Percentiles rank a stretch among this genome's conserved stretches.
Conservation (phyloP, 768 basidiomycete genomes). For the Hygrophorus pudorinus region DNA sequence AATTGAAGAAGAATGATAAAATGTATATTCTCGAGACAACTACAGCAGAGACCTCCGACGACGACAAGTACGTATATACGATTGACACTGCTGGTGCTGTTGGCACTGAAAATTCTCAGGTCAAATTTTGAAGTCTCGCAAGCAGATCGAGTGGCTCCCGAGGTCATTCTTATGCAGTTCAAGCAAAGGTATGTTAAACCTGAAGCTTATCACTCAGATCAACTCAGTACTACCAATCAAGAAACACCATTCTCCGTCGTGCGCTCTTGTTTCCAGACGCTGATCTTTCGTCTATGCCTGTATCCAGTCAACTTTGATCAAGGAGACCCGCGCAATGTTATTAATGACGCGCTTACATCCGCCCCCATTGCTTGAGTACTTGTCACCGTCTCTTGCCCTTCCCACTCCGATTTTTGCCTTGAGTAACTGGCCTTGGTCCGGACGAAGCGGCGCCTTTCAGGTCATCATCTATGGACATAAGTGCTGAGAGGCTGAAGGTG, state of each 20-base stretch:
- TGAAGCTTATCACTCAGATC: not conserved
- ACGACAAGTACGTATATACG: slow-evolving; percentile 35
- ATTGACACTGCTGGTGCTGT: slow-evolving; percentile 9
- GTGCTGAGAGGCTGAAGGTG: slow-evolving; percentile 30
- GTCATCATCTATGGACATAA: slow-evolving; percentile 19
- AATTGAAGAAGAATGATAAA: slow-evolving; percentile 42
- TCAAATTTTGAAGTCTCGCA: slow-evolving; percentile 15
- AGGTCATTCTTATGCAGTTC: slow-evolving; percentile 47
- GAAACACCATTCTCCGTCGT: slow-evolving; percentile 44
- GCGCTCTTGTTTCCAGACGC: slow-evolving; percentile 43
- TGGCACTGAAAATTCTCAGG: slow-evolving; percentile 1
- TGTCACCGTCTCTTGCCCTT: slow-evolving; percentile 29
- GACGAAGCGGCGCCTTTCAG: slow-evolving; percentile 3
- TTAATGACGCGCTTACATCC: not conserved
- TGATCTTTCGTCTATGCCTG: not conserved
- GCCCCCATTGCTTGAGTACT: not conserved
- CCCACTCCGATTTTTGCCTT: slow-evolving; percentile 13
- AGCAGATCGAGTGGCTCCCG: slow-evolving; percentile 36
- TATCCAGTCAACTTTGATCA: not conserved
- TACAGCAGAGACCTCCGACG: slow-evolving; percentile 19
- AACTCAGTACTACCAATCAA: slow-evolving; percentile 13
- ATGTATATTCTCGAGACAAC: slow-evolving; percentile 75
- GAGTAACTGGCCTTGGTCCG: not conserved
- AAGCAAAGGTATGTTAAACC: slow-evolving; percentile 45
- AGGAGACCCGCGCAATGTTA: not conserved